Percentiles rank a stretch among this genome's conserved stretches.
Conservation (phyloP, 257 asterid genomes). For the Solanum acaule region DNA sequence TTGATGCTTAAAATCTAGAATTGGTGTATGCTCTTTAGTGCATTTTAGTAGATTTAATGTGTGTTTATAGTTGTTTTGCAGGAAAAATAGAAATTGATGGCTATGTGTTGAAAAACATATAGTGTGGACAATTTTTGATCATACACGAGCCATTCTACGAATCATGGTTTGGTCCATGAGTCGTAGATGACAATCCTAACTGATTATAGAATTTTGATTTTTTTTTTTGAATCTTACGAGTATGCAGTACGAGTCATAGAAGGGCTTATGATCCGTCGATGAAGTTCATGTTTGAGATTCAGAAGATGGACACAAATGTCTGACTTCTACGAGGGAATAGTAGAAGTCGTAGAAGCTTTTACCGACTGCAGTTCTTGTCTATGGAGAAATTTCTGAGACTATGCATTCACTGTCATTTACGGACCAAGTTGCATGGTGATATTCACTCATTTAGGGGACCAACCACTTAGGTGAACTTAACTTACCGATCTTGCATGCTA, state of each 20-base stretch:
- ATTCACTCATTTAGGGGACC: not conserved
- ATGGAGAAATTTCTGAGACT: not conserved
- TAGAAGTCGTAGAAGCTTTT: no score
- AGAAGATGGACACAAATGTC: not conserved
- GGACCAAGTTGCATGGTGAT: not conserved
- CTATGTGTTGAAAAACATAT: not conserved
- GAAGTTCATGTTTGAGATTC: not conserved
- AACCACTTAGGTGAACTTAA: not conserved
- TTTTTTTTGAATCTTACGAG: not conserved
- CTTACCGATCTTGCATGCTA: not conserved
- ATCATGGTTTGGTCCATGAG: not conserved
- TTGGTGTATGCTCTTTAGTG: not conserved
- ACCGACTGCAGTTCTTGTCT: not conserved
- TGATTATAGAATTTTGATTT: no score
- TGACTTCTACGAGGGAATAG: no score
- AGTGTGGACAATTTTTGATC: not conserved
- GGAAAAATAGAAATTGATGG: not conserved
- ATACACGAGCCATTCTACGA: no score
- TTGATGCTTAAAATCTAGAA: not conserved
- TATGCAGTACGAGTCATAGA: not conserved
- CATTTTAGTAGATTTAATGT: not conserved
- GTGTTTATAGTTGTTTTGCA: not conserved
- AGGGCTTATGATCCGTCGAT: not conserved
- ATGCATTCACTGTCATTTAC: not conserved
- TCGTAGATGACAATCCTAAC: not conserved